Evolutionary conservation across 2,329 filamentous ascomycete genomes (phyloP), one percentile per base, ranked within the genome.

Genomic region (Alternaria brassicicola): DNA sequence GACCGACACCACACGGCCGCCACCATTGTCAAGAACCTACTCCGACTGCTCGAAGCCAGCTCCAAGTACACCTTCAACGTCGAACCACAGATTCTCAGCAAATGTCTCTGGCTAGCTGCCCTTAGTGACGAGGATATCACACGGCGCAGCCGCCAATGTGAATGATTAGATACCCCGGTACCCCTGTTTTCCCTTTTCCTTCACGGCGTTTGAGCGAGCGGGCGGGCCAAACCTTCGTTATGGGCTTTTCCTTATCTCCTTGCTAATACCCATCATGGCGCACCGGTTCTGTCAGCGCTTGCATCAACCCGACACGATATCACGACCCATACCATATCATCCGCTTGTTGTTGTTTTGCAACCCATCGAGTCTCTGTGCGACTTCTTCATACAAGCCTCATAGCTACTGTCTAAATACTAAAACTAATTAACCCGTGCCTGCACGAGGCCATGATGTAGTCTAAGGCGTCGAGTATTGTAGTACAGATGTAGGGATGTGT

Each of bases 21-120:
- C 3, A 84, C 85, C 1, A 89, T 93, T 36, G 88, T 94, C 64
- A 95, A 95, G 81, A 92, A 89, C 47, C 79, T 95, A 36, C 79
- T 94, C 38, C 84, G 91, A 21, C 81, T 95, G n/a, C 81, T 95
- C 9, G 91, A 95, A 77, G 89, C 90, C 1, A 93, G 90, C 73
- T 86, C 88, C 21, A 84, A 87, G 55, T 95, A 94, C 74, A 79
- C 81, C 6, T 93, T 94, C 73, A 84, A 88, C 66, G 88, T 90
- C 1, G 86, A 93, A 35, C 89, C 92, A 61, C 89, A 90, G 51
- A 85, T 93, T 49, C 89, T 91, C 4, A 90, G 92, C 77, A 84
- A 90, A 63, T 95, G 91, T 74, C 82, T 95, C n/a, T 95, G 92
- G 91, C 88, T 95, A 79, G 88, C 89, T 45, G 90, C 91, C 9